phyloP scores from a whole-genome alignment of 768 basidiomycete genomes.

The Tulasnella calospora region DNA sequence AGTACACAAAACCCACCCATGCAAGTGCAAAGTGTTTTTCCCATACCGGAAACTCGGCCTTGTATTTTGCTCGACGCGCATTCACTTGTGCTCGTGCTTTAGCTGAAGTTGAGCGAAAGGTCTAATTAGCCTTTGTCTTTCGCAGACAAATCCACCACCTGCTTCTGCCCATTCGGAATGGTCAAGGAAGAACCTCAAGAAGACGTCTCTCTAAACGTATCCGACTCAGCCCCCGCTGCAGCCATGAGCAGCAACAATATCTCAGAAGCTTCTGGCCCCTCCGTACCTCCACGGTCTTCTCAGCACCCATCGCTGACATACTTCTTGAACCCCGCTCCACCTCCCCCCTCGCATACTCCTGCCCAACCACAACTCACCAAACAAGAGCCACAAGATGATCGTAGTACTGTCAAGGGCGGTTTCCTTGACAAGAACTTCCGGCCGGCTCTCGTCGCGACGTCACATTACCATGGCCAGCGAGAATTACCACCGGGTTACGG shows the following conservation, averaged over 20 bases:
- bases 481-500: neutral
- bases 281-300: neutral
- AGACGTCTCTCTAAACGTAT: neutral
- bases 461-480: neutral
- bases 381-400: neutral
- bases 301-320: neutral
- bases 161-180: neutral
- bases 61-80: neutral
- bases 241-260: neutral
- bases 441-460: neutral
- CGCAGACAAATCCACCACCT: neutral
- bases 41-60: neutral
- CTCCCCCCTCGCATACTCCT: neutral
- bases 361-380: neutral
- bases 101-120: neutral
- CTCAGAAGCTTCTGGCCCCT: neutral
- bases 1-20: slow-evolving; percentile 2
- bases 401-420: neutral
- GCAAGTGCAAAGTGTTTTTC: neutral
- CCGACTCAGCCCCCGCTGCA: neutral
- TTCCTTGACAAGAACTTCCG: slow-evolving; percentile 1
- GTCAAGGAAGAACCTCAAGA: neutral
- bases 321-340: neutral
- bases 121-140: neutral
- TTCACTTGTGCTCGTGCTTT: neutral